Percentiles rank a stretch among this genome's conserved stretches.
Evolutionary conservation across 1,139 yeast genomes (phyloP).

Genomic region (Yamadazyma conglobata): DNA sequence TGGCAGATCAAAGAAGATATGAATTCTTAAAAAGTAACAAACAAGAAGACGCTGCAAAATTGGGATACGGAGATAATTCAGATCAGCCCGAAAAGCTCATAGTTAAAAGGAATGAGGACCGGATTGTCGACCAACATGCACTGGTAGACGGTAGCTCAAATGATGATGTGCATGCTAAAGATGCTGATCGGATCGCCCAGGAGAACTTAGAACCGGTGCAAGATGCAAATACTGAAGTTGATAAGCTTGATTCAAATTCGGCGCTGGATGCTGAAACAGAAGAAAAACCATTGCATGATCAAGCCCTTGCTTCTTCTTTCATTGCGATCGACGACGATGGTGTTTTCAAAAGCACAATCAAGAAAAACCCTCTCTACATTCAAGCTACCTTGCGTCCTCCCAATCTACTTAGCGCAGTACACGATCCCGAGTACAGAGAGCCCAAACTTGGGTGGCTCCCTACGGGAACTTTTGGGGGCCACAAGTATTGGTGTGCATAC

Average conservation of each 20-base stretch:
- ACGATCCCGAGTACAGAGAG: constrained; percentile 18
- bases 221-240: background rate
- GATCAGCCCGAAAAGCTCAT: background rate
- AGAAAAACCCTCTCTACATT: constrained; percentile 20
- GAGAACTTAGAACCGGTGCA: background rate
- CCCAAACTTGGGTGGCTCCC: constrained; percentile 20
- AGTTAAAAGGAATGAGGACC: background rate
- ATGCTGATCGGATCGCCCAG: no score
- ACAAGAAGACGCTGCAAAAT: background rate
- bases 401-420: constrained; percentile 14
- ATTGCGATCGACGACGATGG: constrained; percentile 5
- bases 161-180: no score
- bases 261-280: background rate
- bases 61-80: background rate
- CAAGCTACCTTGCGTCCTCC: constrained; percentile 24
- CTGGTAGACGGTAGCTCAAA: no score
- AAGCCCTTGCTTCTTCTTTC: background rate
- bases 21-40: background rate
- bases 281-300: background rate
- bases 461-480: constrained; percentile 17
- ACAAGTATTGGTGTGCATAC: constrained; percentile 36
- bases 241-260: background rate
- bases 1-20: background rate
- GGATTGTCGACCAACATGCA: no score
- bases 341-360: constrained; percentile 11